Conservation (phyloP, 2,329 filamentous ascomycete genomes). For the Colletotrichum echinochloae region DNA sequence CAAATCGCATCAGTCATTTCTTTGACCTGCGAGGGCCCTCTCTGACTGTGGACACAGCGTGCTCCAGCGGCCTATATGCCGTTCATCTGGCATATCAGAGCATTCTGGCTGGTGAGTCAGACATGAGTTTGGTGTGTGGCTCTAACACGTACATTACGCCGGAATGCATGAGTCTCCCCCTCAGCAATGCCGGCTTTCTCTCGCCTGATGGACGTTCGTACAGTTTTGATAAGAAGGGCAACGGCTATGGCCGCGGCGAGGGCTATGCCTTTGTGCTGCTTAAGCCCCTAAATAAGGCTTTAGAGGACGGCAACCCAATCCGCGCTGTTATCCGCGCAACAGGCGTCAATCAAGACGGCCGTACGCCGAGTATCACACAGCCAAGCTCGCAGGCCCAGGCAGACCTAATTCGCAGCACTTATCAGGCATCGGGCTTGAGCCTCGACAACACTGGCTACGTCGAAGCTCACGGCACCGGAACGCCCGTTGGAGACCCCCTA, state of each 20-base stretch:
- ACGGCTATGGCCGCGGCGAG: conserved; percentile 74
- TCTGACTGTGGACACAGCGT: conserved; percentile 70
- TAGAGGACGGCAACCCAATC: conserved; percentile 68
- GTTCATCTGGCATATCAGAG: conserved; percentile 65
- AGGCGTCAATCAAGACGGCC: conserved; percentile 68
- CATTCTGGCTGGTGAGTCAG: conserved; percentile 44
- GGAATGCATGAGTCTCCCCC: conserved; percentile 63
- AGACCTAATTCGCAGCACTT: conserved; percentile 61
- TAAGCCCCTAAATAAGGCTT: conserved; percentile 59
- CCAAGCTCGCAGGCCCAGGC: conserved; percentile 65
- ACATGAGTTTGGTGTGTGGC: conserved; percentile 54
- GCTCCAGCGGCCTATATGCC: conserved; percentile 67
- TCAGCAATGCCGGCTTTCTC: conserved; percentile 65
- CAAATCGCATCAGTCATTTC: no score
- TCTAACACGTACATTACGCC: conserved; percentile 65
- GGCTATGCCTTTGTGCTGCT: conserved; percentile 69
- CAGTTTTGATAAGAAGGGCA: conserved; percentile 67
- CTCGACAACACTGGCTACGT: conserved; percentile 64
- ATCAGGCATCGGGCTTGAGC: conserved; percentile 55
- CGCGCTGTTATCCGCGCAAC: conserved; percentile 66
- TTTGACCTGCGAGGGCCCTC: conserved; percentile 67
- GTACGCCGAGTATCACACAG: conserved; percentile 69
- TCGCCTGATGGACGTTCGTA: conserved; percentile 63
- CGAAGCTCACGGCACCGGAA: conserved; percentile 71
- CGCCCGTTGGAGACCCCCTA: conserved; percentile 64